Evolutionary conservation across 352 stramenopile genomes (phyloP).

Genomic region (Pythium grandisporangium): DNA sequence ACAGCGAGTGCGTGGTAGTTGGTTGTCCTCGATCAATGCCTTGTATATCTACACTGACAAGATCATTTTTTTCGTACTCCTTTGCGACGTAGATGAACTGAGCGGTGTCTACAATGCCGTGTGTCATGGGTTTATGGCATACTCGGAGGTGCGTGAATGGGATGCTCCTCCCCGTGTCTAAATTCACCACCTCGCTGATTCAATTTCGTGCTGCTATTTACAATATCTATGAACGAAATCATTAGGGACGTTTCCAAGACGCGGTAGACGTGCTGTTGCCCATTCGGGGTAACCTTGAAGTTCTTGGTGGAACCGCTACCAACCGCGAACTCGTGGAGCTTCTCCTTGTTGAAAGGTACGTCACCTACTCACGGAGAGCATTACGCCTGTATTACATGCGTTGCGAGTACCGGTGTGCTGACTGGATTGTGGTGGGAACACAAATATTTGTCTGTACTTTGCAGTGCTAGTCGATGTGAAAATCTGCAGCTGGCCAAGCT

Average conservation of each 20-base stretch:
- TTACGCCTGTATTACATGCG: too few relatives aligned
- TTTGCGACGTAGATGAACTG: constrained; percentile 29
- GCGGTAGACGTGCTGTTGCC: constrained; percentile 42
- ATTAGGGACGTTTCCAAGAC: constrained; percentile 41
- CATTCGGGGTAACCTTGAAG: constrained; percentile 47
- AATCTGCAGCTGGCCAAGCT: constrained; percentile 64
- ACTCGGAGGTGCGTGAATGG: constrained; percentile 39
- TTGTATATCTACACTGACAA: too few relatives aligned
- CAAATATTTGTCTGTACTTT: background rate
- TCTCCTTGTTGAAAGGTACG: constrained; percentile 73
- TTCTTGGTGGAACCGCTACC: constrained; percentile 64
- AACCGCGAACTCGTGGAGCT: constrained; percentile 71
- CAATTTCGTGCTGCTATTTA: too few relatives aligned
- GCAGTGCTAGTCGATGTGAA: constrained; percentile 56
- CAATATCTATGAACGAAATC: background rate
- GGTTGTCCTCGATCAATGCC: too few relatives aligned
- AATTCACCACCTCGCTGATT: too few relatives aligned
- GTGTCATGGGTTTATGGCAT: constrained; percentile 59
- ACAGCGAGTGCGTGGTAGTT: constrained; percentile 15
- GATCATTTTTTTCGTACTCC: too few relatives aligned
- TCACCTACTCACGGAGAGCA: too few relatives aligned
- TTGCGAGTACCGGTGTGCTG: too few relatives aligned
- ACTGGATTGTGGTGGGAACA: background rate
- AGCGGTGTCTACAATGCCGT: constrained; percentile 37
- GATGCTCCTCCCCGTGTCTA: too few relatives aligned